Evolutionary conservation across 192 early-diverging fungal genomes (phyloP).

Genomic region (Coemansia sp.): DNA sequence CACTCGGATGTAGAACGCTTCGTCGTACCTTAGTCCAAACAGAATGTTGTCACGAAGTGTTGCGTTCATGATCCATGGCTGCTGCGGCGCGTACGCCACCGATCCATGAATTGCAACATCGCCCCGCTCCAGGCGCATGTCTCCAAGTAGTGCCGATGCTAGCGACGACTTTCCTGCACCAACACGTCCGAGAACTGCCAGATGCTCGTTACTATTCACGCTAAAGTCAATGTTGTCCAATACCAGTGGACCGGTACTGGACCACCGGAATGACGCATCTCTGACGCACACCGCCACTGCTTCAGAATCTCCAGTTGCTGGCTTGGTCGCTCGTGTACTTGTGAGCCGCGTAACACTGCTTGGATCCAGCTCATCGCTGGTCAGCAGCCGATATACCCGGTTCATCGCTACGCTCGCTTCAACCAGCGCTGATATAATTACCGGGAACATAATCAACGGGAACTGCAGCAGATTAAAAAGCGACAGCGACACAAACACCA

Average conservation of each 20-base stretch:
- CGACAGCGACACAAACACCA: conserved; percentile 85
- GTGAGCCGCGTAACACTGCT: no score
- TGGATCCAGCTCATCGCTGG: conserved; percentile 28
- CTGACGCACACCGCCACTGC: no score
- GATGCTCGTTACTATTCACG: conserved; percentile 36
- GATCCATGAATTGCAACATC: conserved; percentile 67
- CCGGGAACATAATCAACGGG: conserved; percentile 73
- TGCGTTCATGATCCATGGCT: conserved; percentile 94
- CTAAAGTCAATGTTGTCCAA: no score
- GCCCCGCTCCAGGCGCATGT: conserved; percentile 34
- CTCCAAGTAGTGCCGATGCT: no score
- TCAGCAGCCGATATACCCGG: conserved; percentile 78
- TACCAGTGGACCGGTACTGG: no score
- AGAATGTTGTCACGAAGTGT: no score
- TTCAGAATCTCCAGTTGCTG: no score
- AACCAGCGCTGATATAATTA: conserved; percentile 71
- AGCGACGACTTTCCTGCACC: no score
- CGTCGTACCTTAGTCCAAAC: no score
- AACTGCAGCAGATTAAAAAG: conserved; percentile 94
- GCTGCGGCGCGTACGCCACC: conserved; percentile 63
- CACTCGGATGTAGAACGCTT: conserved; percentile 11
- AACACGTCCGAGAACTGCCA: conserved; percentile 60
- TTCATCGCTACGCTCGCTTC: conserved; percentile 83
- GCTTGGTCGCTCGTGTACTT: no score
- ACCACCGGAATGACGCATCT: no score